Base-by-base conservation (phyloP, 805 yeast genomes). In the Cyberlindnera petersonii region DNA sequence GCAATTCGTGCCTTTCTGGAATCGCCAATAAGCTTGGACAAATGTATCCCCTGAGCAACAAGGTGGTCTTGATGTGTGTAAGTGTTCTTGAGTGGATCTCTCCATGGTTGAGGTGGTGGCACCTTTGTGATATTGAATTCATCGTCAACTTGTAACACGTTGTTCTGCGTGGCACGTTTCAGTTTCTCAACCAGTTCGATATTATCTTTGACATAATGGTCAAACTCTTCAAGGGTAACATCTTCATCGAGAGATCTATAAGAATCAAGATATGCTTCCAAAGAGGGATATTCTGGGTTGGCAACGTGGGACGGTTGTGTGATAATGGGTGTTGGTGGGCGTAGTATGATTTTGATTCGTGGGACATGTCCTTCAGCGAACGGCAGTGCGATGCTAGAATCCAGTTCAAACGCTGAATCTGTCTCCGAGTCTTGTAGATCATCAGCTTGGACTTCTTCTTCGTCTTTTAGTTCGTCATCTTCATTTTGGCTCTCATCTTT, bases 41-140 rank as follows among this genome's bases (percentile, higher is more conserved):
- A 74, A 31, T 77, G 71, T 20, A 79, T 58, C 2, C 89, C 94
- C 47, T 91, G 98, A 1, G 80, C 73, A 0, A 87, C 59, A 21
- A 93, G 63, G 58, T 85, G 81, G 52, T 89, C 97, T 31, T 74
- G 73, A 52, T 76, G 81, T 0, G 89, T 75, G 13, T 69, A 68
- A 14, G 56, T 48, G 29, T 60, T 60, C 41, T 53, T 61, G 53
- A 81, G 50, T 48, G 77, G 65, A 49, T 85, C 77, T 22, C 63
- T 64, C 46, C 55, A 65, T 6, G 72, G 69, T 37, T 52, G 58
- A 58, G 77, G 46, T 52, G 77, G 57, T 53, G 68, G 47, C 60
- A 61, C 55, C 57, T 73, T 50, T 3, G 44, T 18, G 53, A 65
- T 42, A 7, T 63, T 63, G 41, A 71, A 64, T 16, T 68, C 64